Percentiles rank a stretch among this genome's conserved stretches.
Evolutionary conservation across 2,329 filamentous ascomycete species (phyloP).

Genomic region (Xylaria sp.): DNA sequence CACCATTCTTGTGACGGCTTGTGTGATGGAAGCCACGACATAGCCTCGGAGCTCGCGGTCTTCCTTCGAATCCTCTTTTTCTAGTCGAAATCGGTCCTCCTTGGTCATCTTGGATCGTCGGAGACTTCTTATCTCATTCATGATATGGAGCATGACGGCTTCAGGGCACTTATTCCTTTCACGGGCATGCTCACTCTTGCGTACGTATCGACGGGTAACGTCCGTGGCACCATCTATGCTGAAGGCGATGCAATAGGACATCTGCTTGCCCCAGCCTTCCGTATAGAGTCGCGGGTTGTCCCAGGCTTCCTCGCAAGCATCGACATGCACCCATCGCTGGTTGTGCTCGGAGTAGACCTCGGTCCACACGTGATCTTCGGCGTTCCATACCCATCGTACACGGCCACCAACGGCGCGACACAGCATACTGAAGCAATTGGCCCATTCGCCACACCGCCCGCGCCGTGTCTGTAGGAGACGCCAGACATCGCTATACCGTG

Average conservation of each 20-base stretch:
- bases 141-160: conserved; percentile 83
- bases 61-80: conserved; percentile 74
- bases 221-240: conserved; percentile 76
- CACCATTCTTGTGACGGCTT: conserved; percentile 64
- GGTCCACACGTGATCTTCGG: conserved; percentile 96
- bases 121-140: conserved; percentile 82
- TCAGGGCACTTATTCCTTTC: conserved; percentile 77
- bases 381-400: conserved; percentile 97
- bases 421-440: conserved; percentile 98
- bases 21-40: conserved; percentile 67
- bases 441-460: conserved; percentile 91
- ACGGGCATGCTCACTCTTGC: conserved; percentile 65
- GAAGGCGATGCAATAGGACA: conserved; percentile 96
- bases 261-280: conserved; percentile 93
- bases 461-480: conserved; percentile 78
- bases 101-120: conserved; percentile 81
- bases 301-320: conserved; percentile 91
- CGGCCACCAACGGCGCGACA: conserved; percentile 87
- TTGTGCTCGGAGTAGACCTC: conserved; percentile 95
- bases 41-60: conserved; percentile 69
- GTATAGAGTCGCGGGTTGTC: conserved; percentile 89
- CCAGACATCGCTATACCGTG: conserved; percentile 93
- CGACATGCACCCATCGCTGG: conserved; percentile 92
- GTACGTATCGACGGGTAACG: conserved; percentile 62
- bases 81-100: conserved; percentile 72